Base-by-base conservation (phyloP, 192 early-diverging fungal species). In the Rhizophagus prolifer region DNA sequence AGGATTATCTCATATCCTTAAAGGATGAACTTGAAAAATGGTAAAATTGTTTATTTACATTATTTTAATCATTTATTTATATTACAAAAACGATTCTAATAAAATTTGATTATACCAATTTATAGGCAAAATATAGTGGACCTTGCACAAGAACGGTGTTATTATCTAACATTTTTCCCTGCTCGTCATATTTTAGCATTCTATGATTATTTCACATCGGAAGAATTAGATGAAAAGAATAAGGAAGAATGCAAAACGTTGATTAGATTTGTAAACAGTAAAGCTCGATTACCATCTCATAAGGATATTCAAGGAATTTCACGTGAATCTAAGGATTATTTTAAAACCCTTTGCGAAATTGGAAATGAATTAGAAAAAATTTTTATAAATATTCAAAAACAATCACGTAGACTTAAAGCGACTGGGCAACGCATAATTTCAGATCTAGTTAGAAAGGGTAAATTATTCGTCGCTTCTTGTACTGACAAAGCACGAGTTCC, bases 391-490 rank as follows among this genome's bases (percentile, higher is more conserved):
- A 5, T 61, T 23, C 36, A 10, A 41, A 62, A 38, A 62, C 34
- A 41, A 70, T 25, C 44, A 1, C 64, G 63, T n/a, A 70, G 36
- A 28, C n/a, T 46, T 67, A 65, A 41, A 23, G 31, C 54, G 12
- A 9, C 25, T 38, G 21, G 30, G 3, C 25, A 71, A 58, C 34
- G 9, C 14, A 31, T 78, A 16, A 47, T 58, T 13, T 72, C 76
- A 9, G 68, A 78, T 34, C 4, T 78, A 19, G 76, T 72, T 69
- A 23, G 26, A 36, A n/a, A 31, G 4, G 68, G 76, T 16, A 41
- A 78, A 63, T 71, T 78, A 41, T 78, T 78, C 16, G 69, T 78
- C n/a, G 76, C 76, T 14, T 30, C 70, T 26, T 78, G 76, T 31
- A 70, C 66, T 26, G 60, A 78, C 19, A 61, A 58, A 72, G 12